Percentiles rank a stretch among this genome's conserved stretches.
These are phyloP conservation scores for Magnolia kwangsiensis DNA, from an alignment of 164 flowering plant species.

Conservation along the genomic window DNA sequence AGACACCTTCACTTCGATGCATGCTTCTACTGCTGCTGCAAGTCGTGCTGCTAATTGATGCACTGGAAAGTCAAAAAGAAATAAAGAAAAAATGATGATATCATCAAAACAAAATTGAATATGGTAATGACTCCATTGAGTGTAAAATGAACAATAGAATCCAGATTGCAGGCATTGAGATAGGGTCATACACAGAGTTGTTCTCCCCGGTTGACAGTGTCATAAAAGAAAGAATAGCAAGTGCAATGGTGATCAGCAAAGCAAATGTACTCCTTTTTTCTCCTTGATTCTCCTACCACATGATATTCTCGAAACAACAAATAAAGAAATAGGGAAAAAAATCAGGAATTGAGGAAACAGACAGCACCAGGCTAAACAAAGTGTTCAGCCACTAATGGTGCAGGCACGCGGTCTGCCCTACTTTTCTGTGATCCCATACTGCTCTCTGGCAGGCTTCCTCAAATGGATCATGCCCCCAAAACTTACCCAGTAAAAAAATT, in stretches of 20 bases:
- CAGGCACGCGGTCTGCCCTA: not conserved
- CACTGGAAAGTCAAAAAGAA: slow-evolving; percentile 73
- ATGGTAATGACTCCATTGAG: no score
- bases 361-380: no score
- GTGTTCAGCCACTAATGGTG: not conserved
- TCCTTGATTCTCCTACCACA: slow-evolving; percentile 87
- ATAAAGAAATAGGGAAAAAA: not conserved
- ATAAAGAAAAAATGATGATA: no score
- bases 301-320: slow-evolving; percentile 14
- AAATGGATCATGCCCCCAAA: no score
- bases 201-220: slow-evolving; percentile 77
- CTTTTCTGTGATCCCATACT: not conserved
- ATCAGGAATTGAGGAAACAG: not conserved
- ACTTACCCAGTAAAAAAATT: no score
- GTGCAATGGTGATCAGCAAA: slow-evolving; percentile 77
- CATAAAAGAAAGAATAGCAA: slow-evolving; percentile 90
- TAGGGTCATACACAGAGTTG: slow-evolving; percentile 67
- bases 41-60: slow-evolving; percentile 96
- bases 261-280: slow-evolving; percentile 85
- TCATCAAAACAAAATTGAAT: no score
- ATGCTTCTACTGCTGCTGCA: slow-evolving; percentile 63
- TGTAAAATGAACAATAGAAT: no score
- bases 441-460: no score
- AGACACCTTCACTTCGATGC: slow-evolving; percentile 65
- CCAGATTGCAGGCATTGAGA: no score